phyloP scores from a whole-genome alignment of 2,329 filamentous ascomycete genomes.

The Cladosporium cucumerinum region DNA sequence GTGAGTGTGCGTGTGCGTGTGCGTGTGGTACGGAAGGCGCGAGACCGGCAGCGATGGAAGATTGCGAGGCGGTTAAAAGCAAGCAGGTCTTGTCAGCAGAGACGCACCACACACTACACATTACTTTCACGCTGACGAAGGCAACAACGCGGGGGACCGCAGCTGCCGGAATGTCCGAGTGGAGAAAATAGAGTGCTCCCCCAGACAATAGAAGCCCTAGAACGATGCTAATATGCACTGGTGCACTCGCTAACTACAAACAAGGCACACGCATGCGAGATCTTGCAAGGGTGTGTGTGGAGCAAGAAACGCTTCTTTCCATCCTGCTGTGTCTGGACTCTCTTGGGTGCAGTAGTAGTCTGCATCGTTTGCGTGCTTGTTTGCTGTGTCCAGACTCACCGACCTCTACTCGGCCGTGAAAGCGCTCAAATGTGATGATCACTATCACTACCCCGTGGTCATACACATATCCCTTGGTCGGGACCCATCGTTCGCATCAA shows the following conservation, averaged over 20 bases:
- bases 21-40: background rate
- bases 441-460: background rate
- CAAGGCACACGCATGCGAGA: background rate
- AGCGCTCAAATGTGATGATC: background rate
- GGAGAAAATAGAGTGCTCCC: background rate
- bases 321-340: constrained; percentile 4
- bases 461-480: background rate
- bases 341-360: background rate
- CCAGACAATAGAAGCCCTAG: background rate
- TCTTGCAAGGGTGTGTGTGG: background rate
- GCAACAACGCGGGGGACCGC: background rate
- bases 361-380: background rate
- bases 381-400: background rate
- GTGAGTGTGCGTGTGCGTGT: background rate
- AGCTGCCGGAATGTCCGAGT: background rate
- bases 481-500: background rate
- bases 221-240: background rate
- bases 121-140: background rate
- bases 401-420: background rate
- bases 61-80: constrained; percentile 3
- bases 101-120: background rate
- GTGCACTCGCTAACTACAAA: background rate
- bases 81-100: background rate
- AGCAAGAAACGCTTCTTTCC: background rate
- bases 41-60: background rate